Percentiles rank a stretch among this genome's conserved stretches.
phyloP scores from a whole-genome alignment of 257 asterid species.

The Solanum bulbocastanum region DNA sequence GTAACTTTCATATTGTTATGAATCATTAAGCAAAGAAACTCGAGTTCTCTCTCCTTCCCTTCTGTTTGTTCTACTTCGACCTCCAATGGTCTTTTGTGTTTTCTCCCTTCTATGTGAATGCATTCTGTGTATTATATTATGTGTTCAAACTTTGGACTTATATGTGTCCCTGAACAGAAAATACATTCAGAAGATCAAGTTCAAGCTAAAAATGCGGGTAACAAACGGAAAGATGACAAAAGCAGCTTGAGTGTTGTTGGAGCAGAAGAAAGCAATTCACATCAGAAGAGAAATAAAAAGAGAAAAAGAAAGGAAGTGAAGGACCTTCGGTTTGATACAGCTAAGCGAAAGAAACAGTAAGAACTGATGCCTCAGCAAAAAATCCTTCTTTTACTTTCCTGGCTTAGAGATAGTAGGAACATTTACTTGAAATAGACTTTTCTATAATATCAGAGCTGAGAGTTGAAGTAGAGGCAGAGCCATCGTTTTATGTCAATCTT shows the following conservation, averaged over 20 bases:
- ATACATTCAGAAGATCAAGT: constrained; percentile 18
- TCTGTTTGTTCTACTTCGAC: not conserved
- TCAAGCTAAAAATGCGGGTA: constrained; percentile 14
- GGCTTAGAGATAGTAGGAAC: not conserved
- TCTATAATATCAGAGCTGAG: not conserved
- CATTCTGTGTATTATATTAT: not conserved
- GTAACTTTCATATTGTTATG: not conserved
- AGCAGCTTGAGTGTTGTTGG: constrained; percentile 12
- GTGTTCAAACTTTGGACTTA: not conserved
- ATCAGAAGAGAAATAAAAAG: constrained; percentile 53
- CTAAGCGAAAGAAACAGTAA: constrained; percentile 74
- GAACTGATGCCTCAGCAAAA: constrained; percentile 1
- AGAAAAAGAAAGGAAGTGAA: constrained; percentile 41
- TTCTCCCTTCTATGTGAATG: not conserved
- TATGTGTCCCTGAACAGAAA: constrained; percentile 25
- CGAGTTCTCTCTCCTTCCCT: not conserved
- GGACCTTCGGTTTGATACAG: constrained; percentile 68
- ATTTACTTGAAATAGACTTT: not conserved
- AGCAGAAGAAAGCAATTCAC: constrained; percentile 2
- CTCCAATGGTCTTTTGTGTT: not conserved
- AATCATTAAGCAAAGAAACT: not conserved
- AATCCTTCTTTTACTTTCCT: not conserved
- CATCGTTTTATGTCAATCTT: not conserved
- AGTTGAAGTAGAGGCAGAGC: not conserved
- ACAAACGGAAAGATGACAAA: constrained; percentile 36